A percentile compares a stretch with the other conserved stretches of the same genome.
Evolutionary conservation across 78 protist genomes (phyloP).

Genomic region (Cavenderia fasciculata): DNA sequence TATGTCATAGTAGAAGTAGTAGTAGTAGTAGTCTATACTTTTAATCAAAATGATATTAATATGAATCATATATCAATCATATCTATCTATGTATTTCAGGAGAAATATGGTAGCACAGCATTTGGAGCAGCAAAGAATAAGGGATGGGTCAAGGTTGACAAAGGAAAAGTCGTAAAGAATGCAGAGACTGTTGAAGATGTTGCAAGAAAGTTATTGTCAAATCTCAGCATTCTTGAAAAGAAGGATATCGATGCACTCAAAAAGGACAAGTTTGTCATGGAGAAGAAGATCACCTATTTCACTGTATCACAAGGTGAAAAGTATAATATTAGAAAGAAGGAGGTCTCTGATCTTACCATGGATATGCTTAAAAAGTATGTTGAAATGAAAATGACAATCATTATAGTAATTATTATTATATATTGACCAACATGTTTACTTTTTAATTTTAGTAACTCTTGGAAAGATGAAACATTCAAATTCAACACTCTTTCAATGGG

Average conservation of each 20-base stretch:
- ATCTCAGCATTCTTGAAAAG: not conserved
- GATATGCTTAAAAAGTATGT: conserved; percentile 76
- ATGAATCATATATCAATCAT: not conserved
- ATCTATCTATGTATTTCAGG: not conserved
- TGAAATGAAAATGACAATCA: too few species aligned
- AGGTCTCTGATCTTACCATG: conserved; percentile 75
- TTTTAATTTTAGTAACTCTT: conserved; percentile 20
- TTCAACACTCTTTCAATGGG: conserved; percentile 37
- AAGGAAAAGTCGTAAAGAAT: conserved; percentile 30
- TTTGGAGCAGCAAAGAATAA: conserved; percentile 63
- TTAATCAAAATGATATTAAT: too few species aligned
- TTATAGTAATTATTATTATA: not conserved
- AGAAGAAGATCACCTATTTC: conserved; percentile 23
- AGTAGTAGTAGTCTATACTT: too few species aligned
- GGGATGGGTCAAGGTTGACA: conserved; percentile 45
- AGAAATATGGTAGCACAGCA: conserved; percentile 50
- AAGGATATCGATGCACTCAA: conserved; percentile 9
- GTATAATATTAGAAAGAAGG: conserved; percentile 45
- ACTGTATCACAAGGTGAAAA: conserved; percentile 33
- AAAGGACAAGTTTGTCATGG: conserved; percentile 41
- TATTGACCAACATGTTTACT: not conserved
- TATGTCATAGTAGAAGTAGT: too few species aligned
- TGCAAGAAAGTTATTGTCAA: not conserved
- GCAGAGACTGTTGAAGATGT: conserved; percentile 19
- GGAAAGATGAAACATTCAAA: conserved; percentile 38